These are phyloP conservation scores for Curvularia eragrostidis DNA, from an alignment of 2,329 filamentous ascomycete genomes.

Conservation along the genomic window DNA sequence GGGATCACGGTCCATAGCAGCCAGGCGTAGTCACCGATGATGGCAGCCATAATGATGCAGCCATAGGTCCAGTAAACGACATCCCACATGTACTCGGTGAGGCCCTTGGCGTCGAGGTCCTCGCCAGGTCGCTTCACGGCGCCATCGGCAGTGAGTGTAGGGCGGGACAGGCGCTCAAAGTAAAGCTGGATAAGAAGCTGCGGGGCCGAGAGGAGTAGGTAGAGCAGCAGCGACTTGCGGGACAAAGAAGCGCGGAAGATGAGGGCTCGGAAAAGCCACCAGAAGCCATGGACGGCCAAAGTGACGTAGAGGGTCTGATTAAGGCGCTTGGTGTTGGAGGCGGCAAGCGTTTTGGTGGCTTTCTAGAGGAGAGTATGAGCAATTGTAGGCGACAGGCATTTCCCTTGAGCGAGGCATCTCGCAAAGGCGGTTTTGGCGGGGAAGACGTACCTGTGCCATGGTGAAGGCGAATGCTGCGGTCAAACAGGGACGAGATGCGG, in stretches of 20 bases:
- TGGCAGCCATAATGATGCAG: slow-evolving; percentile 71
- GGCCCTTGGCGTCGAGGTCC: slow-evolving; percentile 82
- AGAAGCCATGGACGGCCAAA: slow-evolving; percentile 73
- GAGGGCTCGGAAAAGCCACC: slow-evolving; percentile 72
- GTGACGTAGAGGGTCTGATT: slow-evolving; percentile 83
- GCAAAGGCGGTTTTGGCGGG: not conserved
- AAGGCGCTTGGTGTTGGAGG: slow-evolving; percentile 77
- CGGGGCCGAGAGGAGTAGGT: slow-evolving; percentile 75
- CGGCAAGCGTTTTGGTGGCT: slow-evolving; percentile 69
- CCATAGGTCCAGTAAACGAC: slow-evolving; percentile 94
- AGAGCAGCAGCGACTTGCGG: slow-evolving; percentile 63
- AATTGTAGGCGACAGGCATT: not conserved
- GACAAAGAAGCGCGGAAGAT: slow-evolving; percentile 67
- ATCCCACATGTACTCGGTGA: slow-evolving; percentile 99
- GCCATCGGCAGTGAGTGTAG: slow-evolving; percentile 67
- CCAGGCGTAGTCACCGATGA: slow-evolving; percentile 84
- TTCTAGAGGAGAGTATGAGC: slow-evolving; percentile 47
- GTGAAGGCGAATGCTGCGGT: slow-evolving; percentile 4
- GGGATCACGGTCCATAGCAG: slow-evolving; percentile 63
- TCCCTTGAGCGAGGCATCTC: not conserved
- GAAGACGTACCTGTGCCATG: slow-evolving; percentile 15
- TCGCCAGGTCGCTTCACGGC: slow-evolving; percentile 81
- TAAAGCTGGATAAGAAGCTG: slow-evolving; percentile 81
- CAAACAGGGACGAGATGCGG: not conserved
- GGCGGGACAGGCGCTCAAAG: slow-evolving; percentile 84